These are phyloP conservation scores for Wickerhamomyces chambardii DNA, from an alignment of 805 yeast species.

Conservation along the genomic window DNA sequence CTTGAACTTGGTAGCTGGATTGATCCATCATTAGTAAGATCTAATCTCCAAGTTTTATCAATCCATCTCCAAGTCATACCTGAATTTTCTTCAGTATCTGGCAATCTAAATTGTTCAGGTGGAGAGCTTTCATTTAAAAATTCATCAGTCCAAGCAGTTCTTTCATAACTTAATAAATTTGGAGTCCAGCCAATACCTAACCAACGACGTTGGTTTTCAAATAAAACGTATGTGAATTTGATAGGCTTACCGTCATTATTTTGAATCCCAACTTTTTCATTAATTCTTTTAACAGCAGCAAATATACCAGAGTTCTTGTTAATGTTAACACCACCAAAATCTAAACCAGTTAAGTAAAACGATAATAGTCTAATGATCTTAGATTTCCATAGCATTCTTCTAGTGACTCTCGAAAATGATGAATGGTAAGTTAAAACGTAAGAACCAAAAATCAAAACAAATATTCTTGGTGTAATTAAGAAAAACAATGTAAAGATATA, in stretches of 20 bases:
- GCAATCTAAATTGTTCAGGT: constrained; percentile 71
- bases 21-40: constrained; percentile 82
- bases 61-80: constrained; percentile 93
- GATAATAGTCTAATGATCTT: constrained; percentile 58
- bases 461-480: constrained; percentile 59
- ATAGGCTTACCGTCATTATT: constrained; percentile 39
- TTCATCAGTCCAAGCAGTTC: constrained; percentile 97
- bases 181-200: constrained; percentile 97
- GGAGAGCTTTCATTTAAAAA: constrained; percentile 79
- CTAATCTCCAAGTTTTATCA: constrained; percentile 87
- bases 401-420: constrained; percentile 71
- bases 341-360: constrained; percentile 83
- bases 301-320: constrained; percentile 30
- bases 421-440: constrained; percentile 79
- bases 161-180: constrained; percentile 81
- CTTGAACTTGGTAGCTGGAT: constrained; percentile 59
- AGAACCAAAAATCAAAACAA: constrained; percentile 49
- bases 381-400: constrained; percentile 82
- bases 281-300: constrained; percentile 31
- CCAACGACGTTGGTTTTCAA: constrained; percentile 96
- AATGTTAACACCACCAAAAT: constrained; percentile 45
- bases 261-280: constrained; percentile 23
- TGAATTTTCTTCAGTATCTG: constrained; percentile 57
- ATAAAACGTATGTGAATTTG: constrained; percentile 83
- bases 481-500: constrained; percentile 65